Evolutionary conservation across 306 rosid genomes (phyloP).

Genomic region (Castanospermum australe): DNA sequence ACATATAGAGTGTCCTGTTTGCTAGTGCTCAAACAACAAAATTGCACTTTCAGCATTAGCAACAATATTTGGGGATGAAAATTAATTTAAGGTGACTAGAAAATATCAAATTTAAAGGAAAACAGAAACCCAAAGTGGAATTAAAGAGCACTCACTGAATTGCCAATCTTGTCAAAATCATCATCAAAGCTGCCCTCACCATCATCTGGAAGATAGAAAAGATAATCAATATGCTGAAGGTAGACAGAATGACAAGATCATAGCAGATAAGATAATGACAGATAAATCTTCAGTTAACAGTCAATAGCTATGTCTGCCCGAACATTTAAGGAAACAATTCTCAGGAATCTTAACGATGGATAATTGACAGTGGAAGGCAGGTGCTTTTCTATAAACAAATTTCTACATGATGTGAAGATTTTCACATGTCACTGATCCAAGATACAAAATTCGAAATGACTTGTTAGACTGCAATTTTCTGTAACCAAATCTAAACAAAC

Average conservation of each 20-base stretch:
- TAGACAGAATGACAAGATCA: background rate
- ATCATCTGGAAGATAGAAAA: slow-evolving; percentile 47
- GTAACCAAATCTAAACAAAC: background rate
- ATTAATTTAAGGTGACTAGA: background rate
- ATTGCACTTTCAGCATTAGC: background rate
- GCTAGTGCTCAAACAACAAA: too few relatives aligned
- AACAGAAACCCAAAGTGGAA: background rate
- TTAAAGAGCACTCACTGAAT: slow-evolving; percentile 46
- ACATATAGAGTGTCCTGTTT: background rate
- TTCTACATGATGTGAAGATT: background rate
- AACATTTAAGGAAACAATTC: background rate
- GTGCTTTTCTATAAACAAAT: background rate
- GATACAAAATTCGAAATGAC: background rate
- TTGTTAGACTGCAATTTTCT: background rate
- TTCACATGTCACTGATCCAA: background rate
- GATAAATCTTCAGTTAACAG: slow-evolving; percentile 11
- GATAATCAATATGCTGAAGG: background rate
- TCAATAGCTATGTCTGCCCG: background rate
- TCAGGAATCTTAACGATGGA: background rate
- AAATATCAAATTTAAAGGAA: background rate
- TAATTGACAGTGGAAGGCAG: background rate
- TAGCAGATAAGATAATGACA: slow-evolving; percentile 8
- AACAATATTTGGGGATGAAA: background rate
- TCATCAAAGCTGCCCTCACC: slow-evolving; percentile 61
- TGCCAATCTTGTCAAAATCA: slow-evolving; percentile 69